These are phyloP conservation scores for Cytospora chrysosperma DNA, from an alignment of 2,329 filamentous ascomycete species.

Conservation along the genomic window DNA sequence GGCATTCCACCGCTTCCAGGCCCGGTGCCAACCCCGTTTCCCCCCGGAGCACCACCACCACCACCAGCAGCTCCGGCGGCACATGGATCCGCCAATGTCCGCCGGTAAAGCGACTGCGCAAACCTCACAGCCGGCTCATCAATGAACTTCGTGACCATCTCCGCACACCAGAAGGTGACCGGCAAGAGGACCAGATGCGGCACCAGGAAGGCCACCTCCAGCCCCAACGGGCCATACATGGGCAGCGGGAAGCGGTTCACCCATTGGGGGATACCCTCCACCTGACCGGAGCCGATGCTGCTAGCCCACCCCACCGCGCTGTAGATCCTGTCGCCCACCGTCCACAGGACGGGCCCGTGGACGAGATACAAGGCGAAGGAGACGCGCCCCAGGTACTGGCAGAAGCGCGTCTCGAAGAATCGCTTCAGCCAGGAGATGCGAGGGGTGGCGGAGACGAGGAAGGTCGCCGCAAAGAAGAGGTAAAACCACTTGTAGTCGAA, in stretches of 20 bases:
- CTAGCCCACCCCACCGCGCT: conserved; percentile 57
- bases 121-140: conserved; percentile 62
- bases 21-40: neutral
- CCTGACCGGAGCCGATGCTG: conserved; percentile 45
- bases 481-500: conserved; percentile 69
- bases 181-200: conserved; percentile 61
- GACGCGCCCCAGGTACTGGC: conserved; percentile 61
- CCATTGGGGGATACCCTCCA: conserved; percentile 55
- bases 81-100: conserved; percentile 34
- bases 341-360: conserved; percentile 61
- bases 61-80: too few species aligned
- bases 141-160: conserved; percentile 53
- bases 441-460: conserved; percentile 55
- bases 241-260: conserved; percentile 55
- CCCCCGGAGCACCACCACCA: neutral
- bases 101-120: conserved; percentile 55
- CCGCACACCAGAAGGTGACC: conserved; percentile 57
- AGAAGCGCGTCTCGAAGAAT: conserved; percentile 59
- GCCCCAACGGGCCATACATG: conserved; percentile 54
- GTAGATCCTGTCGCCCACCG: conserved; percentile 63
- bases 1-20: neutral
- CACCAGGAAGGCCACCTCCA: conserved; percentile 59
- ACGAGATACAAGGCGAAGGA: conserved; percentile 64
- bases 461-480: conserved; percentile 59
- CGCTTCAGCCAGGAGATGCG: conserved; percentile 57